phyloP scores from a whole-genome alignment of 2,329 filamentous ascomycete genomes.

The Immersiporthe knoxdaviesiana region DNA sequence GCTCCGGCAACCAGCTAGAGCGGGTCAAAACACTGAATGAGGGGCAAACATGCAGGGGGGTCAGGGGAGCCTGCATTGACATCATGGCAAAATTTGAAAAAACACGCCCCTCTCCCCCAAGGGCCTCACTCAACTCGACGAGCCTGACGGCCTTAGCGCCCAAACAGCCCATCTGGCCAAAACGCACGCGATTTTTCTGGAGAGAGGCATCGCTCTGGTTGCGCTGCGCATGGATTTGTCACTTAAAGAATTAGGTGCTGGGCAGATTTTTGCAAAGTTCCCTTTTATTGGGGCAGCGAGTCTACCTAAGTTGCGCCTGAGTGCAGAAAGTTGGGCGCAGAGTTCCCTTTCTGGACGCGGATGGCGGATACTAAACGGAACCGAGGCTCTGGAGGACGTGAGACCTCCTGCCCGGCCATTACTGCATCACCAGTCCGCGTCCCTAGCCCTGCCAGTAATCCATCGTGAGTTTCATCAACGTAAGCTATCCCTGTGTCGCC shows the following conservation, averaged over 20 bases:
- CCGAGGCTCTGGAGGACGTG: constrained; percentile 19
- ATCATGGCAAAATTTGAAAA: constrained; percentile 30
- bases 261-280: constrained; percentile 2
- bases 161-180: not conserved
- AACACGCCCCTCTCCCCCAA: not conserved
- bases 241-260: not conserved
- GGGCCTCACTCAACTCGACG: too few relatives aligned
- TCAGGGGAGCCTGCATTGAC: constrained; percentile 25
- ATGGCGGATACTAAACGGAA: constrained; percentile 27
- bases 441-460: constrained; percentile 27
- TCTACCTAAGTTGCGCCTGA: constrained; percentile 31
- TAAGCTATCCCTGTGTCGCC: constrained; percentile 25
- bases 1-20: constrained; percentile 18
- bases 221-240: not conserved
- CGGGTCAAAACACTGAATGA: constrained; percentile 24
- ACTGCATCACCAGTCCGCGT: constrained; percentile 28
- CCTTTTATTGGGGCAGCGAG: constrained; percentile 26
- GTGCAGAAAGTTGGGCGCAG: constrained; percentile 27
- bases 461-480: constrained; percentile 28
- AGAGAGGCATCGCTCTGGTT: not conserved
- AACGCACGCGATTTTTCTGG: not conserved
- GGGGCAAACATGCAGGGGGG: constrained; percentile 25
- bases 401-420: constrained; percentile 27
- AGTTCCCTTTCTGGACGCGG: constrained; percentile 26
- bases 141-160: constrained; percentile 10